Conservation (phyloP, 495 filamentous ascomycete species). For the Polyplosphaeria fusca region DNA sequence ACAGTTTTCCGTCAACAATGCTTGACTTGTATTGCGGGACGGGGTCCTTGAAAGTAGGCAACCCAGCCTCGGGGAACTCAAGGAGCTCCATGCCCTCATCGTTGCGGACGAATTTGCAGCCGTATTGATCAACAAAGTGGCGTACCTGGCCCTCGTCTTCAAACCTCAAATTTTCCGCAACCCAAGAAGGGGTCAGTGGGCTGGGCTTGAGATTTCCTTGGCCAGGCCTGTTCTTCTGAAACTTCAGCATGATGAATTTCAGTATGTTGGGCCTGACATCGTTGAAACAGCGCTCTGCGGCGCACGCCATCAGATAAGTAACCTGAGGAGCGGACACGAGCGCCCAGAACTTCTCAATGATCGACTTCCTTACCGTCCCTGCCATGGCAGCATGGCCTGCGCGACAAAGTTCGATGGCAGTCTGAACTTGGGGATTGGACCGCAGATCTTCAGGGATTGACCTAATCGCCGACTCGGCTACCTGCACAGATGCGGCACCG, state of each 20-base stretch:
- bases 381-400: constrained; percentile 53
- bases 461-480: constrained; percentile 67
- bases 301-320: constrained; percentile 89
- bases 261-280: constrained; percentile 73
- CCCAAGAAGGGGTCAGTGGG: too few species aligned
- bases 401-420: constrained; percentile 63
- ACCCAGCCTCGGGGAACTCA: too few species aligned
- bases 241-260: constrained; percentile 61
- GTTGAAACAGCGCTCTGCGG: constrained; percentile 88
- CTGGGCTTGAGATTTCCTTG: too few species aligned
- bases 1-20: too few species aligned
- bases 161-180: too few species aligned
- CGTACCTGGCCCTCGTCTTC: too few species aligned
- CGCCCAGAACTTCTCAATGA: constrained; percentile 69
- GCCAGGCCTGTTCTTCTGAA: too few species aligned
- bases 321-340: constrained; percentile 65
- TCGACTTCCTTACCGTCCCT: constrained; percentile 58
- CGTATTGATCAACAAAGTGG: too few species aligned
- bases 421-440: constrained; percentile 56
- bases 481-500: constrained; percentile 66
- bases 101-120: too few species aligned
- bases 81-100: too few species aligned
- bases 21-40: too few species aligned
- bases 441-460: constrained; percentile 62
- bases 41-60: too few species aligned